Conservation (phyloP, 192 early-diverging fungal genomes). For the Haplosporangium gracile region DNA sequence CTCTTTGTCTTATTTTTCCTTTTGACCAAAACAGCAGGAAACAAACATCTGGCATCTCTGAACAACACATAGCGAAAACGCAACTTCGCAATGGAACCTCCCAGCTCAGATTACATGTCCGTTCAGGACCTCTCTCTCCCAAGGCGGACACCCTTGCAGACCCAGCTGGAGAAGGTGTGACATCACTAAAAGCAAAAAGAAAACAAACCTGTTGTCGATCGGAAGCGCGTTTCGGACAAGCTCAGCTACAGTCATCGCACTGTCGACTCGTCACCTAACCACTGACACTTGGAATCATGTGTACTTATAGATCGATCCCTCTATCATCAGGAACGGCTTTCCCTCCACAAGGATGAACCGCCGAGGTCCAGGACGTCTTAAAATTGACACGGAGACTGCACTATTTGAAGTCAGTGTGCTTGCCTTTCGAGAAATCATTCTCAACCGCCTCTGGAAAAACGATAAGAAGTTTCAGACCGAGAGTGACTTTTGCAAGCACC, state of each 20-base stretch:
- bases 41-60: too few relatives aligned
- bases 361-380: constrained; percentile 24
- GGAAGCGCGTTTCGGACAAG: neutral
- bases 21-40: neutral
- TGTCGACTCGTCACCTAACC: neutral
- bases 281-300: neutral
- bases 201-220: neutral
- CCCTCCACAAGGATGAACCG: constrained; percentile 26
- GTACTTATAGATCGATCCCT: constrained; percentile 31
- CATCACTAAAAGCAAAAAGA: neutral
- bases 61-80: neutral
- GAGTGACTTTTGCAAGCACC: constrained; percentile 46
- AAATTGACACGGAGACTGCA: neutral
- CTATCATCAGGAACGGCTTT: constrained; percentile 29
- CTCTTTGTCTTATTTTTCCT: neutral
- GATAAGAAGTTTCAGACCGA: constrained; percentile 37
- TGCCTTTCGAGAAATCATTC: constrained; percentile 45
- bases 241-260: neutral
- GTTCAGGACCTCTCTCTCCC: constrained; percentile 40
- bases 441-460: constrained; percentile 41
- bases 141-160: constrained; percentile 23
- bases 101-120: constrained; percentile 35
- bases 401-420: constrained; percentile 41
- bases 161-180: constrained; percentile 33
- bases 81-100: constrained; percentile 17